A percentile compares a stretch with the other conserved stretches of the same genome.
phyloP scores from a whole-genome alignment of 2,329 filamentous ascomycete species.

The Colletotrichum sp. region DNA sequence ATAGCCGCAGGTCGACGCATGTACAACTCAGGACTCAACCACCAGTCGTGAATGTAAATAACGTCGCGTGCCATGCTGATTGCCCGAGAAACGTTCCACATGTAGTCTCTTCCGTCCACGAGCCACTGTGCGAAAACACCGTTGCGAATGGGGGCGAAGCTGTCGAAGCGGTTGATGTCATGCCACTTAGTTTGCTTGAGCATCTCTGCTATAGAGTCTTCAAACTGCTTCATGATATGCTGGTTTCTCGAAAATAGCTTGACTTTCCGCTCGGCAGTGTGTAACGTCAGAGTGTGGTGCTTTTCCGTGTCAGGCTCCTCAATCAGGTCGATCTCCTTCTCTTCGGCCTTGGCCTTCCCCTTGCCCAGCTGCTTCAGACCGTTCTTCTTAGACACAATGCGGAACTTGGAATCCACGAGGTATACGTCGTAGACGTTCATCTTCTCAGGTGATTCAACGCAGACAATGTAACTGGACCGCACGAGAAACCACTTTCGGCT shows the following conservation, averaged over 20 bases:
- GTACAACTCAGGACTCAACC: conserved; percentile 95
- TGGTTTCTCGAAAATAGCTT: conserved; percentile 92
- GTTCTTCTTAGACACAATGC: conserved; percentile 75
- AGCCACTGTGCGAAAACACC: conserved; percentile 95
- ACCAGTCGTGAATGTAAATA: conserved; percentile 99
- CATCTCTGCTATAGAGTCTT: conserved; percentile 92
- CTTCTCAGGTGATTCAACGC: conserved; percentile 97
- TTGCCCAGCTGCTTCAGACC: conserved; percentile 54
- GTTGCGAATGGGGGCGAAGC: conserved; percentile 88
- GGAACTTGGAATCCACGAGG: conserved; percentile 89
- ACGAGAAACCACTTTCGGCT: conserved; percentile 97
- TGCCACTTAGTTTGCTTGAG: conserved; percentile 82
- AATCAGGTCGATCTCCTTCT: conserved; percentile 53
- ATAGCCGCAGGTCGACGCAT: conserved; percentile 92
- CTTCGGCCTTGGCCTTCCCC: conserved; percentile 55
- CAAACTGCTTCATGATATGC: conserved; percentile 87
- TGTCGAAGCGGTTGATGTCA: conserved; percentile 83
- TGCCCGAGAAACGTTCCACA: conserved; percentile 98
- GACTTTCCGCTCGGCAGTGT: conserved; percentile 90
- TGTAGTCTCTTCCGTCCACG: conserved; percentile 95
- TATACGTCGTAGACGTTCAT: conserved; percentile 99
- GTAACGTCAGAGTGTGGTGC: conserved; percentile 86
- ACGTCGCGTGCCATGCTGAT: conserved; percentile 98
- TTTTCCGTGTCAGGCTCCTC: conserved; percentile 48
- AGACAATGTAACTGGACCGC: conserved; percentile 96